Evolutionary conservation across 1,139 yeast genomes (phyloP), one percentile per base, ranked within the genome.

Genomic region (Hyphopichia pseudoburtonii): DNA sequence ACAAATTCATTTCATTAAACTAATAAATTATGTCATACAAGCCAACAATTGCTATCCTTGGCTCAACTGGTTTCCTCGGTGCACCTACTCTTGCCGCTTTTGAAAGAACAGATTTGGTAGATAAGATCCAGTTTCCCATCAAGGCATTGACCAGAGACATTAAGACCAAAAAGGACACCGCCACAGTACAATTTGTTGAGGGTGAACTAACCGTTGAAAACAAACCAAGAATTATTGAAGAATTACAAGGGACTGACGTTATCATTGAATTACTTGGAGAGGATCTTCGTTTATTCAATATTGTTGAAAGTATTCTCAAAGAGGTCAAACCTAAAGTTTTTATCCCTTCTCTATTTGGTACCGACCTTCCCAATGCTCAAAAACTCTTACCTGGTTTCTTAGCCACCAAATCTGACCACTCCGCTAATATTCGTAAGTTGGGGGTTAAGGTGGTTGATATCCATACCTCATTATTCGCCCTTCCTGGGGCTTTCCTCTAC

Each of bases 341-440:
- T 56, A 69, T 81, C 40, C 84, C 86, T 27, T 75, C 86, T 3
- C 86, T 80, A 50, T 81, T 76, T 48, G 87, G 87, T 32, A 51
- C 63, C 28, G 78, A 78, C 35, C 43, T 66, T 26, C 51, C 44
- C 6, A 52, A 55, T 21, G 54, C 52, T 14, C 42, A 46, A 8
- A 46, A 44, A 21, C 41, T 47, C 37, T 54, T 64, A 21, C 69
- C 70, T 3, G 68, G 66, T 1, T 62, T 67, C 46, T 51, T 76
- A 23, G 47, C 38, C 1, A 15, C 44, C 19, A 81, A 81, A 57
- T 35, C 52, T 1, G 54, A 49, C 2, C 79, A 73, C 49, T 59
- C 73, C 4, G 52, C 53, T 3, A 54, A 52, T 9, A 67, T 78
- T 16, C 61, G 79, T 47, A 57, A 50, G 4, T 16, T 37, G 14